phyloP scores from a whole-genome alignment of 1,139 yeast genomes.

The Candida neerlandica region DNA sequence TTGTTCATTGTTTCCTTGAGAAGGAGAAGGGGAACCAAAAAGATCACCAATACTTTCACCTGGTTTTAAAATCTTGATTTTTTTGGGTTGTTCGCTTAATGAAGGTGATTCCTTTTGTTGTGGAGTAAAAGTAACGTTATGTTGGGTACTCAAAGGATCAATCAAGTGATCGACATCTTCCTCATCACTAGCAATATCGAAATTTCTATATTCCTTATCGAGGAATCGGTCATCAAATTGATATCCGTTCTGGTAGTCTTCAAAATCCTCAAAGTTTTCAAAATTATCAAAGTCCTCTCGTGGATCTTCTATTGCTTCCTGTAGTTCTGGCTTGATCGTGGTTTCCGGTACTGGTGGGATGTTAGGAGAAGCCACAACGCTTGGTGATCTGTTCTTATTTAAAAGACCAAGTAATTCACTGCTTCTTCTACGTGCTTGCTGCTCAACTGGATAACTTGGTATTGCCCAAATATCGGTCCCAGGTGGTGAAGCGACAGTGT shows the following conservation, averaged over 20 bases:
- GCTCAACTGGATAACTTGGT: background rate
- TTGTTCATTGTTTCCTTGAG: conserved; percentile 12
- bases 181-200: conserved; percentile 42
- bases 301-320: background rate
- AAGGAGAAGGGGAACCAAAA: background rate
- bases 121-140: background rate
- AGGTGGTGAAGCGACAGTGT: background rate
- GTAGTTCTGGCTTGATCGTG: background rate
- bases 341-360: background rate
- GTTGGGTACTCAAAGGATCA: conserved; percentile 12
- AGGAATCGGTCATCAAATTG: conserved; percentile 19
- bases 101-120: background rate
- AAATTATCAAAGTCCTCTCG: conserved; percentile 18
- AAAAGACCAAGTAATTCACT: conserved; percentile 6
- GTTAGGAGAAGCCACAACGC: background rate
- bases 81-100: conserved; percentile 8
- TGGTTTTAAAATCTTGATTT: conserved; percentile 30
- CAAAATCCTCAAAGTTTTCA: conserved; percentile 42
- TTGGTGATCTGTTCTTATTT: conserved; percentile 4
- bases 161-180: conserved; percentile 22
- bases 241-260: conserved; percentile 31
- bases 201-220: conserved; percentile 17
- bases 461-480: background rate
- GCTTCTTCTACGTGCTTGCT: background rate
- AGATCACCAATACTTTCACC: conserved; percentile 29